Conservation (phyloP, 2,329 filamentous ascomycete species). For the Coniochaeta ligniaria region DNA sequence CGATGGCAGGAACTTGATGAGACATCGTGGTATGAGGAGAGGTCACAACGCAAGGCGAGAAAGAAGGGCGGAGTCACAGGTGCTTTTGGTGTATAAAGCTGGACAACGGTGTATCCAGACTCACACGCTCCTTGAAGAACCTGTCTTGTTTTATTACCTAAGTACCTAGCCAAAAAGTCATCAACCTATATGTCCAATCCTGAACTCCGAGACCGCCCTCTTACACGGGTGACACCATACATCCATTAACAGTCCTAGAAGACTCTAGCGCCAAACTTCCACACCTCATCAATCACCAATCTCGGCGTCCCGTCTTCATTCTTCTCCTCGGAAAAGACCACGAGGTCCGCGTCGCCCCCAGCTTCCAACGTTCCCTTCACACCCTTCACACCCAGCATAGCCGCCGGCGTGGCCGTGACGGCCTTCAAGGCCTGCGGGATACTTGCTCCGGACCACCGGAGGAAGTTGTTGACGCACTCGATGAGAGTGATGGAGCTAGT, state of each 20-base stretch:
- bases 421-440: constrained; percentile 63
- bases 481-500: constrained; percentile 62
- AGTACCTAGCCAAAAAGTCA: not conserved
- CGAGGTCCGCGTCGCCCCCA: constrained; percentile 62
- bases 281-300: constrained; percentile 66
- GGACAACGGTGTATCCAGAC: not conserved
- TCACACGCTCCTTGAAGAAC: not conserved
- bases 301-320: constrained; percentile 34
- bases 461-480: constrained; percentile 76
- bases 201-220: not conserved
- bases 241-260: constrained; percentile 8
- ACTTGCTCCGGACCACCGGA: constrained; percentile 63
- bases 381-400: constrained; percentile 62
- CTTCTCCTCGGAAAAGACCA: constrained; percentile 55
- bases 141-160: not conserved
- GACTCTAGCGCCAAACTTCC: constrained; percentile 65
- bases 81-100: not conserved
- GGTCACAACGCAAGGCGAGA: not conserved
- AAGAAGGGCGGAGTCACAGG: not conserved
- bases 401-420: constrained; percentile 70
- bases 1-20: no score
- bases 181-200: not conserved
- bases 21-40: no score
- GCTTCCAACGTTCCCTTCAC: constrained; percentile 59
- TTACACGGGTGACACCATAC: not conserved